These are phyloP conservation scores for Candida suzukii DNA, from an alignment of 805 yeast genomes.

Conservation along the genomic window DNA sequence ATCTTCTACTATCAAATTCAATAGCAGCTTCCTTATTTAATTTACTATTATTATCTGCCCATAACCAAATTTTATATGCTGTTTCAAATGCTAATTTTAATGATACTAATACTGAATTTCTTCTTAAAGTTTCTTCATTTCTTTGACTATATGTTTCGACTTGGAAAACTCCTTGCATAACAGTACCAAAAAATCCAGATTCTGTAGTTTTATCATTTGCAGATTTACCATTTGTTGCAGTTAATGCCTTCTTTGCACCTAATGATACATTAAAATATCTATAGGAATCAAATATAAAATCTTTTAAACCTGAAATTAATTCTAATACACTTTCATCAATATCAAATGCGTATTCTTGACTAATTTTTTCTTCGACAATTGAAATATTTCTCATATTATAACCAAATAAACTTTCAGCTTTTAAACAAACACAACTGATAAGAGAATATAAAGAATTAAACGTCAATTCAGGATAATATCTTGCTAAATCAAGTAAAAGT, in stretches of 20 bases:
- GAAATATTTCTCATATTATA: conserved; percentile 7
- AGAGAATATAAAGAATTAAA: conserved; percentile 16
- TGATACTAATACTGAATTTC: conserved; percentile 52
- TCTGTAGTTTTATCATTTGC: conserved; percentile 19
- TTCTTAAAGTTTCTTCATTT: conserved; percentile 43
- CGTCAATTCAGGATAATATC: conserved; percentile 18
- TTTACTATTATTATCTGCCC: conserved; percentile 44
- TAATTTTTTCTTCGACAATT: conserved; percentile 4
- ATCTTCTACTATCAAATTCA: background rate
- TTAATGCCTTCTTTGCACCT: conserved; percentile 5
- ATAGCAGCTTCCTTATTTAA: conserved; percentile 5
- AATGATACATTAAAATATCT: conserved; percentile 30
- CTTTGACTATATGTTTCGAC: conserved; percentile 55
- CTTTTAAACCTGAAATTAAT: conserved; percentile 55
- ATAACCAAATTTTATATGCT: conserved; percentile 62
- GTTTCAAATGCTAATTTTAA: conserved; percentile 52
- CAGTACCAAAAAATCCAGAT: conserved; percentile 55
- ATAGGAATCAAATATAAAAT: conserved; percentile 53
- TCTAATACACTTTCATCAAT: conserved; percentile 38
- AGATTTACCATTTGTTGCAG: conserved; percentile 2
- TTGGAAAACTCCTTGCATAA: conserved; percentile 73
- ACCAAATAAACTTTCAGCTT: conserved; percentile 17
- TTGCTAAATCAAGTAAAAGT: conserved; percentile 14
- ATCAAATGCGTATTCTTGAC: conserved; percentile 22
- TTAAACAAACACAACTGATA: conserved; percentile 20